Percentiles rank a stretch among this genome's conserved stretches.
Evolutionary conservation across 129 eudicot genomes (phyloP).

Genomic region (Lonicera japonica): DNA sequence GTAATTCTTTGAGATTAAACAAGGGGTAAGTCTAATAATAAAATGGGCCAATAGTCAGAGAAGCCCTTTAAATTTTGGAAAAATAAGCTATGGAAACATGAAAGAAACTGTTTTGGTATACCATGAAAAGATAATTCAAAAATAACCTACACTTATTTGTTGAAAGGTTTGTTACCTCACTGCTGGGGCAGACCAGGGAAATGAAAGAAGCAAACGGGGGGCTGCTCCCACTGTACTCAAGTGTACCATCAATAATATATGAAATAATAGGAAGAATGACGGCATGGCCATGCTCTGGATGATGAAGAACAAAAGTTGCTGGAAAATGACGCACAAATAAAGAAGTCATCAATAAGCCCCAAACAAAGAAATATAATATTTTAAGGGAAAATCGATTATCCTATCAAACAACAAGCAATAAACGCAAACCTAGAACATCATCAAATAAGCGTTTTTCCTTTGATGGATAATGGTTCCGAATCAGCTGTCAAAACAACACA

Average conservation of each 20-base stretch:
- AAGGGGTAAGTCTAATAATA: too few species aligned
- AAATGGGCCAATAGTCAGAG: too few species aligned
- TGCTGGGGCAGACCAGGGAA: constrained; percentile 69
- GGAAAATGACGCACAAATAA: constrained; percentile 21
- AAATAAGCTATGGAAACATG: neutral
- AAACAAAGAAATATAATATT: neutral
- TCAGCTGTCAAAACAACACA: constrained; percentile 51
- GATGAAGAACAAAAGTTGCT: constrained; percentile 96
- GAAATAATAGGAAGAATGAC: constrained; percentile 90
- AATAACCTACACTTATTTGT: neutral
- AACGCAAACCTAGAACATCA: constrained; percentile 72
- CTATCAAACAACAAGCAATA: neutral
- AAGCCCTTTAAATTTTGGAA: neutral
- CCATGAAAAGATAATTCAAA: neutral
- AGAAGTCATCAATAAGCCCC: constrained; percentile 5
- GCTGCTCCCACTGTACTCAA: constrained; percentile 65
- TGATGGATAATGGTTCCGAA: constrained; percentile 76
- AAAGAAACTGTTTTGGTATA: neutral
- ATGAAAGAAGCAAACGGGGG: constrained; percentile 94
- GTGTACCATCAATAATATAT: constrained; percentile 74
- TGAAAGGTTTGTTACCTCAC: constrained; percentile 44
- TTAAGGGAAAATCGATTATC: neutral
- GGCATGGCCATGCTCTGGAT: constrained; percentile 96
- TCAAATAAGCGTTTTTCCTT: constrained; percentile 75
- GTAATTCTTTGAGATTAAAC: too few species aligned